Evolutionary conservation across 495 filamentous ascomycete species (phyloP).

Genomic region (Jackrogersella minutella): DNA sequence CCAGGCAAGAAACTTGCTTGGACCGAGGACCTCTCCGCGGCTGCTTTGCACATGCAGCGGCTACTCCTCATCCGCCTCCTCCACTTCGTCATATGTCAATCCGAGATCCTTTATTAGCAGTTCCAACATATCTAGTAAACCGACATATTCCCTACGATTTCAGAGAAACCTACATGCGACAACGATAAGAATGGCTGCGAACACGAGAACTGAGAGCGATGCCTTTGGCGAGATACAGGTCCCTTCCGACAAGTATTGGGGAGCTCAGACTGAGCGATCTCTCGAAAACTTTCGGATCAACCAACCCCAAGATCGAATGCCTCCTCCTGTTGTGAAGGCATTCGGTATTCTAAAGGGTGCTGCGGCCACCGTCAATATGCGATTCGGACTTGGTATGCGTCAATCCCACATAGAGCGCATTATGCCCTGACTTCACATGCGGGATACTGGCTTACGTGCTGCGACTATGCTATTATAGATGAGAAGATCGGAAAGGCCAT

Average conservation of each 20-base stretch:
- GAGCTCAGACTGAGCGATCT: slow-evolving; percentile 96
- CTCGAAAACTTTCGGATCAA: slow-evolving; percentile 99
- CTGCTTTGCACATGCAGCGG: slow-evolving; percentile 52
- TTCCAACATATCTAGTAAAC: slow-evolving; percentile 25
- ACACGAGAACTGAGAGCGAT: slow-evolving; percentile 86
- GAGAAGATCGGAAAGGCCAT: slow-evolving; percentile 93
- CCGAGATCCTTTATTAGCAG: slow-evolving; percentile 31
- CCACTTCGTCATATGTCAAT: slow-evolving; percentile 29
- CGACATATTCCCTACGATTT: slow-evolving; percentile 38
- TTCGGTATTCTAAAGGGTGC: slow-evolving; percentile 98
- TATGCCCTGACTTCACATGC: slow-evolving; percentile 14
- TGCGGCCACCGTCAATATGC: slow-evolving; percentile 95
- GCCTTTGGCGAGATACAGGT: slow-evolving; percentile 98
- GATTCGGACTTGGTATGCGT: slow-evolving; percentile 86
- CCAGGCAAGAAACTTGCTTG: slow-evolving; percentile 45
- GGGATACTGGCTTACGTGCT: slow-evolving; percentile 36
- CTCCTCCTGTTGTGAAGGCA: slow-evolving; percentile 85
- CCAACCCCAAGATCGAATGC: slow-evolving; percentile 98
- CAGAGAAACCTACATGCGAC: slow-evolving; percentile 59
- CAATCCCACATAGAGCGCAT: slow-evolving; percentile 17
- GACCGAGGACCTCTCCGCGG: slow-evolving; percentile 52
- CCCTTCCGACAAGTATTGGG: slow-evolving; percentile 95
- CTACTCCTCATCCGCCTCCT: slow-evolving; percentile 35
- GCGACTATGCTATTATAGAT: slow-evolving; percentile 59
- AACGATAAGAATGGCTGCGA: slow-evolving; percentile 57